Conservation (phyloP, 495 filamentous ascomycete species). For the Peziza echinospora region DNA sequence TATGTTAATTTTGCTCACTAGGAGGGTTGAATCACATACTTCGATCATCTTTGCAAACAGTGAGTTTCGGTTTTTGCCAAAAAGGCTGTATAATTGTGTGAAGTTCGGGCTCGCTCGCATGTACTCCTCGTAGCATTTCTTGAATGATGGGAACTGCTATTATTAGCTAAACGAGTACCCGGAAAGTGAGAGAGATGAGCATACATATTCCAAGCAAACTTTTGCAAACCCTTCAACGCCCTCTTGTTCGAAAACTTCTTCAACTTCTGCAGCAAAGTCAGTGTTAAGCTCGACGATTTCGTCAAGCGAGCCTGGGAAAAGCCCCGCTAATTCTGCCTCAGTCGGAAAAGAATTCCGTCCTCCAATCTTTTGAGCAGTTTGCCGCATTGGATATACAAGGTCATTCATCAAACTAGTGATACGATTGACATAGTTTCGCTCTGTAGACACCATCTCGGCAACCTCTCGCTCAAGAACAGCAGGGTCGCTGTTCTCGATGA, state of each 20-base stretch:
- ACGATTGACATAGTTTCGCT: conserved; percentile 79
- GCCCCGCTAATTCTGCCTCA: conserved; percentile 43
- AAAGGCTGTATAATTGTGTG: conserved; percentile 50
- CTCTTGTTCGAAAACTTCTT: conserved; percentile 40
- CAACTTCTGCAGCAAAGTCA: conserved; percentile 52
- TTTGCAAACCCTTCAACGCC: conserved; percentile 60
- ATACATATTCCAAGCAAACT: conserved; percentile 17
- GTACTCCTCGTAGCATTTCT: conserved; percentile 72
- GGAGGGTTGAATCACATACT: no score
- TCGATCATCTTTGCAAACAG: conserved; percentile 54
- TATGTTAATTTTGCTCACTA: no score
- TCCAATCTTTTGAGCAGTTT: conserved; percentile 27
- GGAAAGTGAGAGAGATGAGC: background rate
- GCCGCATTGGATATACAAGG: conserved; percentile 26
- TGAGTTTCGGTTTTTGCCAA: conserved; percentile 49
- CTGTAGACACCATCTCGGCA: conserved; percentile 79
- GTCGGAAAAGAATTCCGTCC: conserved; percentile 48
- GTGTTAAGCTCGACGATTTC: conserved; percentile 59
- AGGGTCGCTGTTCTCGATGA: conserved; percentile 61
- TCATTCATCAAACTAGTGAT: conserved; percentile 58
- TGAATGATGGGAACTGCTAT: conserved; percentile 62
- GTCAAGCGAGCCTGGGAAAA: conserved; percentile 64
- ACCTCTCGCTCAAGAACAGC: conserved; percentile 67
- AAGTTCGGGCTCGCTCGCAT: conserved; percentile 70
- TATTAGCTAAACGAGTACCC: background rate